A percentile compares a stretch with the other conserved stretches of the same genome.
Conservation (phyloP, 2,329 filamentous ascomycete species). For the Sporothrix curviconia region DNA sequence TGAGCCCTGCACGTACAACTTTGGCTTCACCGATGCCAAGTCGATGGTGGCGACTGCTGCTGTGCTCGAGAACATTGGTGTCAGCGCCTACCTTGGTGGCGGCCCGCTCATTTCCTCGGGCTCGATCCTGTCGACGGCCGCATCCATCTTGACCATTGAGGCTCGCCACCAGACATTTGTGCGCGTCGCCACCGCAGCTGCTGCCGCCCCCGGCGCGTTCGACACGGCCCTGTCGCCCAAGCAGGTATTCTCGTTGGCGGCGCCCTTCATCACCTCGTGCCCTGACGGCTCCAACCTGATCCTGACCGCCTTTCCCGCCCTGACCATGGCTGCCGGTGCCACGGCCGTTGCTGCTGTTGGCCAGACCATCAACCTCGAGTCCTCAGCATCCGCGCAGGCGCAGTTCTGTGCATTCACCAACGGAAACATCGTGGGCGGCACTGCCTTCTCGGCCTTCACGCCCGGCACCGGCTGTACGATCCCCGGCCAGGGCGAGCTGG, state of each 20-base stretch:
- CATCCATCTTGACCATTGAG: conserved; percentile 66
- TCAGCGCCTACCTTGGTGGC: conserved; percentile 68
- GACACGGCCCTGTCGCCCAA: conserved; percentile 62
- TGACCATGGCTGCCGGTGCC: conserved; percentile 44
- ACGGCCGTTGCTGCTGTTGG: conserved; percentile 36
- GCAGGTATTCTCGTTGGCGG: conserved; percentile 66
- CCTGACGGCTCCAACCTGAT: conserved; percentile 58
- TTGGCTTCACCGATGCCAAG: conserved; percentile 58
- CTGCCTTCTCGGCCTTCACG: conserved; percentile 52
- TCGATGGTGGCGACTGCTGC: conserved; percentile 63
- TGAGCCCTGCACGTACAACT: conserved; percentile 65
- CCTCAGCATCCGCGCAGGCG: conserved; percentile 43
- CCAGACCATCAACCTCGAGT: conserved; percentile 41
- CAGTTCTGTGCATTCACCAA: conserved; percentile 63
- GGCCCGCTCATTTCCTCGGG: conserved; percentile 56
- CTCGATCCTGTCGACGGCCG: conserved; percentile 58
- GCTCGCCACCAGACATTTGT: conserved; percentile 68
- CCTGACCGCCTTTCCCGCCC: conserved; percentile 55
- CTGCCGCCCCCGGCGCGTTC: conserved; percentile 61
- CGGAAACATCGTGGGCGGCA: conserved; percentile 50
- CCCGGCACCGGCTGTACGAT: conserved; percentile 51
- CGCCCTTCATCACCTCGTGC: conserved; percentile 65
- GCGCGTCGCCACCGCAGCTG: conserved; percentile 50
- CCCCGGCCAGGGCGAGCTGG: conserved; percentile 47
- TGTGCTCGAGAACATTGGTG: conserved; percentile 65